Evolutionary conservation across 805 yeast species (phyloP).

Genomic region (Metschnikowia aberdeeniae): DNA sequence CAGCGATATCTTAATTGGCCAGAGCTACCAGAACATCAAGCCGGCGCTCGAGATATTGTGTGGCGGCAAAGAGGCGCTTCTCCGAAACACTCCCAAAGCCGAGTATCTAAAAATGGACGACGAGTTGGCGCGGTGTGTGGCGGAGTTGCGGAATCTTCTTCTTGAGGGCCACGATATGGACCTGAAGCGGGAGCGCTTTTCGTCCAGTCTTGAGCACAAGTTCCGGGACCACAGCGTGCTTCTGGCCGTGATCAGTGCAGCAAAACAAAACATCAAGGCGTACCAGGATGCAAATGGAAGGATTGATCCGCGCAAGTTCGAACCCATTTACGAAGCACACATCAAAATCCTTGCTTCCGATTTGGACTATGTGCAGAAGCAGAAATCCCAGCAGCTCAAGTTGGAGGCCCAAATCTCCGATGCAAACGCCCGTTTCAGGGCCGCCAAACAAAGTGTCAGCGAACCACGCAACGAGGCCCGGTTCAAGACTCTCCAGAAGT

Average conservation of each 20-base stretch:
- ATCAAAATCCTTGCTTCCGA: constrained; percentile 48
- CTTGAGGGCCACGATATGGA: constrained; percentile 29
- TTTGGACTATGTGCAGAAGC: constrained; percentile 40
- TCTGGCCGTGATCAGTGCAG: constrained; percentile 50
- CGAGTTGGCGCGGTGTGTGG: constrained; percentile 24
- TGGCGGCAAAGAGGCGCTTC: constrained; percentile 34
- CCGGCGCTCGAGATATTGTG: constrained; percentile 42
- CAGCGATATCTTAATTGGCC: constrained; percentile 55
- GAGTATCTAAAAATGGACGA: constrained; percentile 33
- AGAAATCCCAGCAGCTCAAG: constrained; percentile 25
- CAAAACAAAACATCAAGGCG: constrained; percentile 23
- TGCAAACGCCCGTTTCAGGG: constrained; percentile 13
- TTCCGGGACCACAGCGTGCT: constrained; percentile 46
- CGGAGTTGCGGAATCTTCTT: constrained; percentile 34
- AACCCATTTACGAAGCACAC: constrained; percentile 38
- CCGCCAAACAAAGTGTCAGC: constrained; percentile 4
- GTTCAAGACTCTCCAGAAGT: constrained; percentile 45
- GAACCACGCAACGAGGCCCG: constrained; percentile 33
- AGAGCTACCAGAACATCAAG: constrained; percentile 47
- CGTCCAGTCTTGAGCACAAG: constrained; percentile 42
- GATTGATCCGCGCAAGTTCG: constrained; percentile 30
- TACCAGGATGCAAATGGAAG: constrained; percentile 16
- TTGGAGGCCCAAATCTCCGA: constrained; percentile 18
- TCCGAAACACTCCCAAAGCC: constrained; percentile 38
- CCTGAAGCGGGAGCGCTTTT: constrained; percentile 34